Percentiles rank a stretch among this genome's conserved stretches.
Evolutionary conservation across 2,329 filamentous ascomycete species (phyloP).

Genomic region (Cylindrodendrum hubeiense): DNA sequence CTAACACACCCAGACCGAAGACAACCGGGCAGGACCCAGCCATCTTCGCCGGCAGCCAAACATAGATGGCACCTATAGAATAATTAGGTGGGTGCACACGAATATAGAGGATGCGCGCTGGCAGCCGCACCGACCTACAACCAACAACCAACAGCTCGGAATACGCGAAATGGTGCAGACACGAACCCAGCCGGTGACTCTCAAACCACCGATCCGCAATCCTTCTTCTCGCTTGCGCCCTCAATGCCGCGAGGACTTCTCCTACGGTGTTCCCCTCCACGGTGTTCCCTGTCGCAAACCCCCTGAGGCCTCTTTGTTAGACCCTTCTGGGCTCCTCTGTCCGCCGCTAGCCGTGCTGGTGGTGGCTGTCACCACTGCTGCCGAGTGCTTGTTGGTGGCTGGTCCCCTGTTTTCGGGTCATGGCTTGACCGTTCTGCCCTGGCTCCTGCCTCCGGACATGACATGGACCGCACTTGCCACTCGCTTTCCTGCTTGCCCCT

Average conservation of each 20-base stretch:
- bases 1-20: conserved; percentile 14
- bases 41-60: conserved; percentile 3
- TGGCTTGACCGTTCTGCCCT: background rate
- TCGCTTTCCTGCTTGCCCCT: conserved; percentile 9
- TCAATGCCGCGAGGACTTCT: background rate
- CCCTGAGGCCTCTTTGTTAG: conserved; percentile 9
- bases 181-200: background rate
- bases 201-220: conserved; percentile 4
- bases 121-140: background rate
- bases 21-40: conserved; percentile 3
- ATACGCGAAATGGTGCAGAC: background rate
- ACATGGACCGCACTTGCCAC: conserved; percentile 12
- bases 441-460: background rate
- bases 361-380: conserved; percentile 7
- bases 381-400: background rate
- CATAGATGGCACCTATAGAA: background rate
- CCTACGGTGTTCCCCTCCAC: no score
- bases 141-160: background rate
- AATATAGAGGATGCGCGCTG: background rate
- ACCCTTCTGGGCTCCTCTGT: background rate
- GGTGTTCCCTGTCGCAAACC: background rate
- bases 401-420: background rate
- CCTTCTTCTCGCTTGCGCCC: conserved; percentile 1
- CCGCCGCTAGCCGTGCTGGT: conserved; percentile 14
- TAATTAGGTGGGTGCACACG: background rate